Base-by-base conservation (phyloP, 805 yeast genomes). In the Yamadazyma akitaensis region DNA sequence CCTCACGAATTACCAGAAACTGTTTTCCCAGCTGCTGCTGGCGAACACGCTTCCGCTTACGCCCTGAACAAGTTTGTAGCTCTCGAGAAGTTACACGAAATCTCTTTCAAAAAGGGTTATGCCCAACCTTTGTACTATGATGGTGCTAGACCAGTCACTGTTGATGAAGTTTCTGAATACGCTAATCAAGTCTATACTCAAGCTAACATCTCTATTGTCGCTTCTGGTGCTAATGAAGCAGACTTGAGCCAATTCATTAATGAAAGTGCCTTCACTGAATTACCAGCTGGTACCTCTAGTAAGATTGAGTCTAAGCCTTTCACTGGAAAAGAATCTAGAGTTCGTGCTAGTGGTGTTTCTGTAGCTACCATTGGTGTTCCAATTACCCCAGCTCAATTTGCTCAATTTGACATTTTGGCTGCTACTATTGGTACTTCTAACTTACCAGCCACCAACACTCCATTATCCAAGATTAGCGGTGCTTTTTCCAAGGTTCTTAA, bases 321-420 rank as follows among this genome's bases (percentile, higher is more conserved):
- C 72, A 67, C 72, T 50, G 96, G 94, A 56, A 85, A 76, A 65
- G 81, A 83, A 66, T 68, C 81, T 50, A 83, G 90, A 78, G 64
- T 80, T 53, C 80, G 88, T 73, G 67, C 75, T 42, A 51, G 79
- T 47, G 88, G 87, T 54, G 74, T 75, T 49, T 82, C 90, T 50
- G 79, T 81, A 54, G 92, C 91, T 46, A 83, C 83, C 46, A 75
- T 94, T 60, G 96, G 94, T 63, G 76, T 88, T 55, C 96, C 98
- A 56, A 78, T 85, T 51, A 68, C 79, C 56, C 65, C 79, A 49
- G 73, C 77, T 43, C 82, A 82, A 47, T 81, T 84, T 53, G 84
- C 84, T 56, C 68, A 81, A 56, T 84, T 76, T 68, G 82, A 85
- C 63, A 81, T 84, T 25, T 78, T 92, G 64, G 74, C 92, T 48